Conservation (phyloP, 2,329 filamentous ascomycete species). For the Pseudogymnoascus sp. region DNA sequence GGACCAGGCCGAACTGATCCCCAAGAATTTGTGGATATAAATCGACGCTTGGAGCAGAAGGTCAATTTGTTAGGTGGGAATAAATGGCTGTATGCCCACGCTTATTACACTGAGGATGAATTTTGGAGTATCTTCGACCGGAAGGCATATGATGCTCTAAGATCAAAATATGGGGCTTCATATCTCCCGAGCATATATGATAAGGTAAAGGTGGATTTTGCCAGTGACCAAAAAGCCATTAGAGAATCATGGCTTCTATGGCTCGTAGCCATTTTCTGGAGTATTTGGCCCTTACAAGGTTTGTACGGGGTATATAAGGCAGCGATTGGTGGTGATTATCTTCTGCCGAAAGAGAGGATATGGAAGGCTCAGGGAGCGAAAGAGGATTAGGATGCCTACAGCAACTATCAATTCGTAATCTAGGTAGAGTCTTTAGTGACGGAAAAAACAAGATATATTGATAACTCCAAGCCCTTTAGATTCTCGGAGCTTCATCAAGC, state of each 20-base stretch:
- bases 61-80: slow-evolving; percentile 63
- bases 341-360: slow-evolving; percentile 19
- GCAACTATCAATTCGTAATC: background rate
- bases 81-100: slow-evolving; percentile 83
- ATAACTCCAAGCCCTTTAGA: background rate
- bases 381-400: background rate
- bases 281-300: slow-evolving; percentile 27
- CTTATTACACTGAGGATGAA: slow-evolving; percentile 68
- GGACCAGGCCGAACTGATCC: slow-evolving; percentile 57
- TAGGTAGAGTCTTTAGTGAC: background rate
- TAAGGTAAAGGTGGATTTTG: slow-evolving; percentile 38
- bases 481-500: background rate
- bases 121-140: slow-evolving; percentile 60
- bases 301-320: slow-evolving; percentile 26
- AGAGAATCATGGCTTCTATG: slow-evolving; percentile 30
- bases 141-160: slow-evolving; percentile 53
- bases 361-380: background rate
- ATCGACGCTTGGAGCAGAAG: slow-evolving; percentile 64
- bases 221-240: slow-evolving; percentile 21
- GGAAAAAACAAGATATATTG: background rate
- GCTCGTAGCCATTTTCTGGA: slow-evolving; percentile 25
- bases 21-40: slow-evolving; percentile 57
- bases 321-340: slow-evolving; percentile 23
- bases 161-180: slow-evolving; percentile 55
- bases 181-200: slow-evolving; percentile 48